Conservation (phyloP, 1,284 basidiomycete genomes). For the Limonomyces culmigenus region DNA sequence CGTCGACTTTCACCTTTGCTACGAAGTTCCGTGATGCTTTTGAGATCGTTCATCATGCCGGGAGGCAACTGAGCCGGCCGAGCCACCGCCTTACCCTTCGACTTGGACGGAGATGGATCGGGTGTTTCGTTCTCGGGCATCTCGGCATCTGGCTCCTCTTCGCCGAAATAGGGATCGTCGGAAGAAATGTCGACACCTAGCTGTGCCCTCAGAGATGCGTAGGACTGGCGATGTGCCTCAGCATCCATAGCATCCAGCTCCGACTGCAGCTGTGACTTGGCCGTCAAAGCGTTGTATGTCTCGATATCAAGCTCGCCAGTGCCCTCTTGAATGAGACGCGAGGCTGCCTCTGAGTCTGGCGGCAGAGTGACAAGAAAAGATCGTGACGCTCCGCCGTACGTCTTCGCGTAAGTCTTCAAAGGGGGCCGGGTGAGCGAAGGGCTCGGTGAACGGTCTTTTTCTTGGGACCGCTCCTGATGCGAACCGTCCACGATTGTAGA, state of each 20-base stretch:
- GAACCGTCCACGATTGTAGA: neutral
- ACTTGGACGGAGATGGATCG: neutral
- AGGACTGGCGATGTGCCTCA: slow-evolving; percentile 29
- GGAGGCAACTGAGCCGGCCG: slow-evolving; percentile 9
- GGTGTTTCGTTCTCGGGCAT: neutral
- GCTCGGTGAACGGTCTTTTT: neutral
- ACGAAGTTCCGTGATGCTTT: slow-evolving; percentile 62
- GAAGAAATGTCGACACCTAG: slow-evolving; percentile 66
- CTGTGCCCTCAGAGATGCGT: slow-evolving; percentile 43
- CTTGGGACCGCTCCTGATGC: neutral
- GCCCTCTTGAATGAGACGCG: neutral
- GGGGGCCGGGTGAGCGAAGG: slow-evolving; percentile 8
- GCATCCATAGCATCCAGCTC: slow-evolving; percentile 27
- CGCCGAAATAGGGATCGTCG: slow-evolving; percentile 16
- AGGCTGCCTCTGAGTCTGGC: slow-evolving; percentile 3
- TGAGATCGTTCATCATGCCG: slow-evolving; percentile 57
- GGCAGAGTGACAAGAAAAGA: slow-evolving; percentile 55
- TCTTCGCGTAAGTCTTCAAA: slow-evolving; percentile 26
- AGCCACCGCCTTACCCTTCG: neutral
- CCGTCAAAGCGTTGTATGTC: slow-evolving; percentile 5
- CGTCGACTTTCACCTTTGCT: slow-evolving; percentile 63
- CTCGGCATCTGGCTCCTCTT: slow-evolving; percentile 17
- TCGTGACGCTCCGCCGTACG: slow-evolving; percentile 58
- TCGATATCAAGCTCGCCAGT: slow-evolving; percentile 3
- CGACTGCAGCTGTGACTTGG: slow-evolving; percentile 34